Base-by-base conservation (phyloP, 768 basidiomycete species). In the Auricularia auricula-judae region DNA sequence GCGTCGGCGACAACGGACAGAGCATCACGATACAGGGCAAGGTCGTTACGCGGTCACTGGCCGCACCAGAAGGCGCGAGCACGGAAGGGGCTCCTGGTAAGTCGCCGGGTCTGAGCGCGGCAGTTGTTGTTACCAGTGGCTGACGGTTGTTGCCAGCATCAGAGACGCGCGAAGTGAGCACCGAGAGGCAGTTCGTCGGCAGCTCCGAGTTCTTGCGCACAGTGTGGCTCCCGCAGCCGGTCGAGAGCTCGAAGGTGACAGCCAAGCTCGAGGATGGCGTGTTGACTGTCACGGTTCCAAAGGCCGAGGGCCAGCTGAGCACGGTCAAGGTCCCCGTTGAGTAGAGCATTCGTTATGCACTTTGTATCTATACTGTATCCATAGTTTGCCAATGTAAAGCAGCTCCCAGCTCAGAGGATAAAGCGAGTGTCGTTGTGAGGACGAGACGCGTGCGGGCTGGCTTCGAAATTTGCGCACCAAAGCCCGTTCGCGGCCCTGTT, bases 11-110 rank as follows among this genome's bases (percentile, higher is more conserved):
- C 64, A 82, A 80, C 16, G 89, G 88, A 2, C 79, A 82, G 64
- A 88, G 83, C 66, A 71, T 91, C 64, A 89, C 85, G 3, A 89
- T 92, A 64, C 83, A 88, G 71, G 89, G 89, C 7, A 85, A 80
- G 69, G 73, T 82, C 44, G 69, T 73, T 59, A 74, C 74, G 53
- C 72, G 75, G 23, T 65, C 67, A 36, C 64, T 47, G 44, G 8
- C 67, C 58, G 64, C 67, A 65, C 33, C 21, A 53, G 65, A 36
- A 62, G 39, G 34, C 53, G 34, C 61, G 61, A 42, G 43, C 58
- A 11, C 68, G 23, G 69, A 70, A 51, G 64, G 69, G 3, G 72
- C 29, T 29, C 29, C 69, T 21, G 72, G 59, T 61, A 29, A 34
- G 59, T 39, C 11, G 18, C 23, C 36, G 34, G 11, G 47, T 53